Conservation (phyloP, 805 yeast genomes). For the Monosporozyma yasuniensis region DNA sequence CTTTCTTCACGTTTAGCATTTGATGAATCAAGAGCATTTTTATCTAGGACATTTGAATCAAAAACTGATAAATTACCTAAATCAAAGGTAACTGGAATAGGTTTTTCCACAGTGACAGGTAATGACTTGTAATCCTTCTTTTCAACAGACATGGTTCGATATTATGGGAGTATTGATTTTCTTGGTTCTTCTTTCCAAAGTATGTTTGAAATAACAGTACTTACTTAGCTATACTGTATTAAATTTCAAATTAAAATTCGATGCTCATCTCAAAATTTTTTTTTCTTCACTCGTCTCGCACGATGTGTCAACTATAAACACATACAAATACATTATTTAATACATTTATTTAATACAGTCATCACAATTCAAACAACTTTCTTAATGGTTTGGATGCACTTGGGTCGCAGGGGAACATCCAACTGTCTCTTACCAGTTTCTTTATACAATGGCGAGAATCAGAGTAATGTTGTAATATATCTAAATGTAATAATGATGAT, state of each 20-base stretch:
- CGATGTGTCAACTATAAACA: neutral
- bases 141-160: neutral
- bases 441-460: conserved; percentile 25
- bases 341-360: neutral
- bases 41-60: conserved; percentile 80
- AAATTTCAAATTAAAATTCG: neutral
- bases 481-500: conserved; percentile 18
- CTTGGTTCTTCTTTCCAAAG: too few relatives aligned
- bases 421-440: conserved; percentile 25
- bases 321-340: neutral
- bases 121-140: conserved; percentile 17
- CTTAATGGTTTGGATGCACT: conserved; percentile 20
- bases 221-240: neutral
- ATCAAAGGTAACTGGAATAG: conserved; percentile 82
- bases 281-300: neutral
- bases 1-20: conserved; percentile 56
- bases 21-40: conserved; percentile 40
- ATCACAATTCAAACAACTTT: conserved; percentile 20
- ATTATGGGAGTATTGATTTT: too few relatives aligned
- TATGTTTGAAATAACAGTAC: neutral
- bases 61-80: conserved; percentile 85
- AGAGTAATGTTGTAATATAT: conserved; percentile 30
- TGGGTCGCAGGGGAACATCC: conserved; percentile 14
- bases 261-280: conserved; percentile 1
- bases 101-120: conserved; percentile 84